These are phyloP conservation scores for Berberis vulgaris DNA, from an alignment of 164 flowering plant species.

Conservation along the genomic window DNA sequence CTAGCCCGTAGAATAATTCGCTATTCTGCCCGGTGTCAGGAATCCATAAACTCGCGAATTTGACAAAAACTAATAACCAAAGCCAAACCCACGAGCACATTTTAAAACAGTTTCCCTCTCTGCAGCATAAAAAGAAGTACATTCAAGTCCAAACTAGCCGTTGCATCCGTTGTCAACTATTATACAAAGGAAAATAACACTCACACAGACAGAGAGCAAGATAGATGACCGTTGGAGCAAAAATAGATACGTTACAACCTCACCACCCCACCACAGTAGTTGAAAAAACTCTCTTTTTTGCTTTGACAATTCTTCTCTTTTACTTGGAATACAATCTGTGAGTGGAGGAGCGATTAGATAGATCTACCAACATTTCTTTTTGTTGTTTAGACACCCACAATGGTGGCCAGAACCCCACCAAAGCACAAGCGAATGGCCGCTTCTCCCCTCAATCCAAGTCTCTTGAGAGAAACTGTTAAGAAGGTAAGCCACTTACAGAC, in stretches of 20 bases:
- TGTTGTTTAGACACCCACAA: slow-evolving; percentile 12
- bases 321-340: slow-evolving; percentile 9
- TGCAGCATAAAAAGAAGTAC: too few relatives aligned
- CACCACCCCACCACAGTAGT: neutral
- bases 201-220: too few relatives aligned
- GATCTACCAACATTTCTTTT: slow-evolving; percentile 4
- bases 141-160: too few relatives aligned
- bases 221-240: slow-evolving; percentile 31
- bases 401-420: slow-evolving; percentile 93
- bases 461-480: slow-evolving; percentile 66
- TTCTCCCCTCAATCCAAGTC: slow-evolving; percentile 63
- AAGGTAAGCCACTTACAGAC: slow-evolving; percentile 35
- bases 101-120: too few relatives aligned
- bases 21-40: too few relatives aligned
- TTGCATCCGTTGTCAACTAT: too few relatives aligned
- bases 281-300: neutral
- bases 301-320: neutral
- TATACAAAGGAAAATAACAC: too few relatives aligned
- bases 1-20: too few relatives aligned
- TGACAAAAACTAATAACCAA: too few relatives aligned
- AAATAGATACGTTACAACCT: slow-evolving; percentile 14
- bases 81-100: too few relatives aligned
- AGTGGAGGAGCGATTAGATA: slow-evolving; percentile 5
- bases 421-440: slow-evolving; percentile 49
- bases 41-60: too few relatives aligned